Base-by-base conservation (phyloP, 2,329 filamentous ascomycete species). In the Aspergillus persii region DNA sequence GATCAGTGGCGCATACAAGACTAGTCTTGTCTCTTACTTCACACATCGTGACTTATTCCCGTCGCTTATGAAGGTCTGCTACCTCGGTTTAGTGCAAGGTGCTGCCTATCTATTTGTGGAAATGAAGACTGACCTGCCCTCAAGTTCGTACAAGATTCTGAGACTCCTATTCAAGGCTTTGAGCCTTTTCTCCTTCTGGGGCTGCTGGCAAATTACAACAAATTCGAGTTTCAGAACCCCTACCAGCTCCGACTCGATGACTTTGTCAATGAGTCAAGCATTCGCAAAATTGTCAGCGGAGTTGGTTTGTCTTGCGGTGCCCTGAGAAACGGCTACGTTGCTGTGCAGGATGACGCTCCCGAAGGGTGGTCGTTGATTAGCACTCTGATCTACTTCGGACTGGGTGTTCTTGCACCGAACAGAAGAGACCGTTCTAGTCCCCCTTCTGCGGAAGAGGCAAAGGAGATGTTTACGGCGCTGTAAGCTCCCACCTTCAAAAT, bases 221-320 rank as follows among this genome's bases (percentile, higher is more conserved):
- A 98, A 75, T 99, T 99, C 71, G 95, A 99, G 76, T 94, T 96
- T 58, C 93, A 96, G 73, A 99, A 99, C 68, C 94, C 94, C 0
- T 99, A 99, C 69, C 89, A 95, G 68, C 80, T 96, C 63, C 90
- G 94, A 30, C 83, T 99, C 15, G 92, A 94, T 68, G 93, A 98
- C 74, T 98, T 98, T 75, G 92, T 97, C 69, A 96, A 99, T 71
- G 93, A 98, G 71, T 80, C 83, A 0, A 89, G 90, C 2, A 97
- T 98, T 68, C 85, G 89, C 60, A 91, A 91, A 69, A 90, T 96
- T 63, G 86, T 96, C 49, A 81, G 81, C 53, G 89, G 89, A 58
- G 85, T 96, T 26, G 92, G 92, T 2, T 79, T 84, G 57, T 88
- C 89, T 0, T 96, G 90, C 68, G 81, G 83, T 53, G 79, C 77